These are phyloP conservation scores for Hanseniaspora pseudoguilliermondii DNA, from an alignment of 805 yeast species.

Conservation along the genomic window DNA sequence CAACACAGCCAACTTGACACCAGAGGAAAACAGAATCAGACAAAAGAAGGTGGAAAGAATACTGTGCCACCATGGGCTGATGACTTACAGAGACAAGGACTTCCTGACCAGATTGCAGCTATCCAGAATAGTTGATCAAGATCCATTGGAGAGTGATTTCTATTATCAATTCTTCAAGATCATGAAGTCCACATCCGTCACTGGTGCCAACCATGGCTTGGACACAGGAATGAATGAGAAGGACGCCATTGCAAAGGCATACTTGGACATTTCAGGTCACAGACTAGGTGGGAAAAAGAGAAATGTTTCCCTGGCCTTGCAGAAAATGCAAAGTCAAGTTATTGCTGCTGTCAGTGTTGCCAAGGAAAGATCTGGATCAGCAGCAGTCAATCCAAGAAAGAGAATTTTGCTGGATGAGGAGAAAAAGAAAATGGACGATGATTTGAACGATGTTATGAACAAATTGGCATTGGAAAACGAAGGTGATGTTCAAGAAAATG, in stretches of 20 bases:
- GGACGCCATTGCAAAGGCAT: constrained; percentile 83
- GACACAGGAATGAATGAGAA: constrained; percentile 35
- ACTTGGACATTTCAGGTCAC: constrained; percentile 82
- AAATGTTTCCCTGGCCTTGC: constrained; percentile 80
- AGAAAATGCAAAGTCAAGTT: constrained; percentile 96
- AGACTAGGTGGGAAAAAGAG: constrained; percentile 74
- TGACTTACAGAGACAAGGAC: constrained; percentile 96
- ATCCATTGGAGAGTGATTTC: constrained; percentile 93
- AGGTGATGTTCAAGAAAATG: neutral
- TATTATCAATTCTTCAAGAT: constrained; percentile 85
- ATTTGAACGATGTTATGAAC: constrained; percentile 20
- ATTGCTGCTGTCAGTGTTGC: constrained; percentile 93
- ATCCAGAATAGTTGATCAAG: constrained; percentile 91
- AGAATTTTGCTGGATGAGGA: constrained; percentile 41
- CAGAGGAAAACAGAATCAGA: constrained; percentile 63
- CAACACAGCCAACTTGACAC: constrained; percentile 36
- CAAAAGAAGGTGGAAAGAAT: constrained; percentile 65
- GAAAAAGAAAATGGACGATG: constrained; percentile 22
- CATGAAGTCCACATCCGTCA: constrained; percentile 31
- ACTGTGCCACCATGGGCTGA: constrained; percentile 74
- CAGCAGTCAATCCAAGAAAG: constrained; percentile 74
- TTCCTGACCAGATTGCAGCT: constrained; percentile 87
- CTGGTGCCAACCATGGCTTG: constrained; percentile 12
- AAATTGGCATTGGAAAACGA: neutral
- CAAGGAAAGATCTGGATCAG: constrained; percentile 80